Percentiles rank a stretch among this genome's conserved stretches.
phyloP scores from a whole-genome alignment of 495 filamentous ascomycete genomes.

The Penicillium egyptiacum region DNA sequence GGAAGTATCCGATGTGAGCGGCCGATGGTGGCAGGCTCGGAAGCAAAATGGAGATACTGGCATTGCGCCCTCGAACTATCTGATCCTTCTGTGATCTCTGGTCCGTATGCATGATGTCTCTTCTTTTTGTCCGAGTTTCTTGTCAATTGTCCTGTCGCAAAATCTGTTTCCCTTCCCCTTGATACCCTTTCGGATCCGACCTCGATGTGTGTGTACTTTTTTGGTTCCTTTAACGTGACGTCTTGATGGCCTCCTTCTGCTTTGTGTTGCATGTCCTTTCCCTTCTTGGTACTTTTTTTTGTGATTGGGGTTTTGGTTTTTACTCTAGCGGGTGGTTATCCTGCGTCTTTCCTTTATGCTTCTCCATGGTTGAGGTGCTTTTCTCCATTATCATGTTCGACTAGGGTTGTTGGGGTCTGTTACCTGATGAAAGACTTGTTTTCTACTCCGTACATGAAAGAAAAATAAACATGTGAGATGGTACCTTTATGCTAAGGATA shows the following conservation, averaged over 20 bases:
- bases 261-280: constrained; percentile 21
- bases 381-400: constrained; percentile 10
- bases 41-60: constrained; percentile 94
- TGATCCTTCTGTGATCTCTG: constrained; percentile 80
- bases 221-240: constrained; percentile 39
- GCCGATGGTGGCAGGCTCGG: constrained; percentile 97
- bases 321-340: constrained; percentile 18
- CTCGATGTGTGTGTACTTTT: constrained; percentile 42
- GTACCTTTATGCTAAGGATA: not conserved
- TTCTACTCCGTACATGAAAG: not conserved
- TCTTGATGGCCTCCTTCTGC: constrained; percentile 43
- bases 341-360: constrained; percentile 14
- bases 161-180: constrained; percentile 35
- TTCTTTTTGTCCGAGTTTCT: constrained; percentile 26
- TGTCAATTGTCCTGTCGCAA: constrained; percentile 34
- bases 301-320: constrained; percentile 20
- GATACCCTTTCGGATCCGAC: constrained; percentile 52
- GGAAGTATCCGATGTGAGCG: constrained; percentile 95
- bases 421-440: not conserved
- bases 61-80: constrained; percentile 96
- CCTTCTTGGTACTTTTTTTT: constrained; percentile 22
- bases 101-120: constrained; percentile 21
- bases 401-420: constrained; percentile 1
- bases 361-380: constrained; percentile 9
- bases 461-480: constrained; percentile 2